phyloP scores from a whole-genome alignment of 2,329 filamentous ascomycete genomes.

The Leptodontidium sp. region DNA sequence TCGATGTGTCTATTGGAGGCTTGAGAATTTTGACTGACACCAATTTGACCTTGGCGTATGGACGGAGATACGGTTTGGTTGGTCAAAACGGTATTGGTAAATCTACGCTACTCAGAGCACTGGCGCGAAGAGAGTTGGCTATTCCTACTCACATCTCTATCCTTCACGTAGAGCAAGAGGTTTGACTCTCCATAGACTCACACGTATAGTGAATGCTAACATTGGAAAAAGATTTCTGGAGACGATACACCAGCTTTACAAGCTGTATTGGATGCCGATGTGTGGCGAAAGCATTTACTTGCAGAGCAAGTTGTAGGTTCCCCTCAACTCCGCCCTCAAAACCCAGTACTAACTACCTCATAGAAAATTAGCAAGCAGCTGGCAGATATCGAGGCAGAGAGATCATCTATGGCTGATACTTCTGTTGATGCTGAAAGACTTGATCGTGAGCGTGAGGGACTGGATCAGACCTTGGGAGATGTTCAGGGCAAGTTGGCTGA shows the following conservation, averaged over 20 bases:
- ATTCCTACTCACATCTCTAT: constrained; percentile 99
- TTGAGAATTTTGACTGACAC: constrained; percentile 91
- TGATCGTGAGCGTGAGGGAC: constrained; percentile 86
- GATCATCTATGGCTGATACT: constrained; percentile 85
- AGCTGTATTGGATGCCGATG: constrained; percentile 95
- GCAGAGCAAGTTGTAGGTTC: constrained; percentile 80
- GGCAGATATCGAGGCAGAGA: constrained; percentile 77
- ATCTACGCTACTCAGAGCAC: constrained; percentile 89
- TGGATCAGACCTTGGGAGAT: constrained; percentile 90
- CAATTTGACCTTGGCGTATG: constrained; percentile 87
- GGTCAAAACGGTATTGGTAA: constrained; percentile 99
- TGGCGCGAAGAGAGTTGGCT: constrained; percentile 90
- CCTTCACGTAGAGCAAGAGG: constrained; percentile 98
- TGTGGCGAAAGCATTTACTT: constrained; percentile 96
- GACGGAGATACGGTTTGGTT: constrained; percentile 93
- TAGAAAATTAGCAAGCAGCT: constrained; percentile 81
- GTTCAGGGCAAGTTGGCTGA: constrained; percentile 91
- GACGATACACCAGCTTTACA: constrained; percentile 96
- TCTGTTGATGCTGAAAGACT: constrained; percentile 86
- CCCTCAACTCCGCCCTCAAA: constrained; percentile 18
- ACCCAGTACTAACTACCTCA: constrained; percentile 11
- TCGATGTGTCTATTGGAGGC: constrained; percentile 92
- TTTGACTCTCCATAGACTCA: constrained; percentile 48
- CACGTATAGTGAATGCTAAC: constrained; percentile 27
- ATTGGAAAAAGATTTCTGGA: constrained; percentile 74